These are phyloP conservation scores for Cyclanthera cordifolia DNA, from an alignment of 306 rosid species.

Conservation along the genomic window DNA sequence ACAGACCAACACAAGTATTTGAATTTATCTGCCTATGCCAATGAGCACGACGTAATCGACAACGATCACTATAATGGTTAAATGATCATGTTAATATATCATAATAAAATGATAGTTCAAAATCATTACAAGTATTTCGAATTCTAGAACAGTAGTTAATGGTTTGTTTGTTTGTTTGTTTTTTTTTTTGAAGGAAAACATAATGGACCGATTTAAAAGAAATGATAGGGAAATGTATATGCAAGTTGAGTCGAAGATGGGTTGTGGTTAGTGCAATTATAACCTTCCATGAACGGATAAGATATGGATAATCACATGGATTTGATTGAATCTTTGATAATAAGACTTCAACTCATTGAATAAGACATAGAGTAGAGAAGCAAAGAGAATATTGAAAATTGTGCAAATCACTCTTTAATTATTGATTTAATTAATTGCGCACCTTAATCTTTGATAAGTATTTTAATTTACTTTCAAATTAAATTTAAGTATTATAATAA, in stretches of 20 bases:
- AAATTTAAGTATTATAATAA: no score
- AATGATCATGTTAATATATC: background rate
- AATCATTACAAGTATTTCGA: background rate
- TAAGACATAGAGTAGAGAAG: no score
- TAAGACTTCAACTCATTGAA: no score
- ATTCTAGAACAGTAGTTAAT: background rate
- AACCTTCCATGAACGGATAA: background rate
- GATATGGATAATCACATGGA: background rate
- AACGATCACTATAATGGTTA: conserved; percentile 5
- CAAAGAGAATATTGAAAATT: no score
- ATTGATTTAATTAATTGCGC: no score
- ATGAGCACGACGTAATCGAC: conserved; percentile 19
- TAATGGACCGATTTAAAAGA: background rate
- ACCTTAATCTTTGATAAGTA: no score
- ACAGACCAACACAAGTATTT: conserved; percentile 41
- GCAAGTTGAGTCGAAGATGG: background rate
- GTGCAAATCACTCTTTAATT: no score
- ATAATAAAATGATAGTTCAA: background rate
- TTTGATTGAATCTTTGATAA: no score
- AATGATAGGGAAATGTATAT: background rate
- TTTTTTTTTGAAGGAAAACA: no score
- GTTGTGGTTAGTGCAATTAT: background rate
- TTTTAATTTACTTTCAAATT: no score
- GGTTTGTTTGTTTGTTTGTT: no score
- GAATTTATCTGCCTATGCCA: conserved; percentile 56